phyloP scores from a whole-genome alignment of 768 basidiomycete genomes.

The Boletus pseudo-olivaceus region DNA sequence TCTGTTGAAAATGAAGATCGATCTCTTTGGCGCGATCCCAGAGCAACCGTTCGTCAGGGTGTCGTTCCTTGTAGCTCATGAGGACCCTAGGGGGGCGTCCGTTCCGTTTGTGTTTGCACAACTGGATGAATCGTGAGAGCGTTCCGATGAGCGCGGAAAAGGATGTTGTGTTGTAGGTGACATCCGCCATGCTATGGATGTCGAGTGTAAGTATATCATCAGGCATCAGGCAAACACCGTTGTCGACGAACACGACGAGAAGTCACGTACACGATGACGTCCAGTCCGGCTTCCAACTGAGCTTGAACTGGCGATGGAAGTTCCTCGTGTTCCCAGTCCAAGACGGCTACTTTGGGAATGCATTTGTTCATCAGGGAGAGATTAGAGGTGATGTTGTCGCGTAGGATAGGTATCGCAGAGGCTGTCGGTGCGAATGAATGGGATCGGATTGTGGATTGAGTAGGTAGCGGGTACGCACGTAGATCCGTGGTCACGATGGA shows the following conservation, averaged over 20 bases:
- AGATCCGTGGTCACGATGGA: conserved; percentile 70
- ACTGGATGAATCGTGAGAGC: conserved; percentile 46
- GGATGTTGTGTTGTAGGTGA: conserved; percentile 85
- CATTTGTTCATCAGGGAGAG: conserved; percentile 30
- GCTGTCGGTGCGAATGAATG: conserved; percentile 40
- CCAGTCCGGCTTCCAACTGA: conserved; percentile 40
- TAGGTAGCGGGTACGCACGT: conserved; percentile 40
- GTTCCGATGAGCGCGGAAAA: conserved; percentile 78
- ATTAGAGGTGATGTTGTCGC: conserved; percentile 62
- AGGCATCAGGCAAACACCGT: neutral
- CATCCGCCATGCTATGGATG: conserved; percentile 90
- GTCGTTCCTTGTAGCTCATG: conserved; percentile 86
- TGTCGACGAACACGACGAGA: neutral
- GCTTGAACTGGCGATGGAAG: conserved; percentile 48
- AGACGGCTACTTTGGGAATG: conserved; percentile 34
- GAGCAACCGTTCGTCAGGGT: conserved; percentile 66
- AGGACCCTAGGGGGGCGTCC: conserved; percentile 48
- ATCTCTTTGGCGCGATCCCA: conserved; percentile 59
- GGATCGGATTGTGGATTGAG: neutral
- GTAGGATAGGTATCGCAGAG: conserved; percentile 76
- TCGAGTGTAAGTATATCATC: neutral
- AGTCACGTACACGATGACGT: conserved; percentile 64
- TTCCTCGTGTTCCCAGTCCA: conserved; percentile 75
- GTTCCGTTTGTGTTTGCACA: conserved; percentile 3
- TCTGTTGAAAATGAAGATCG: conserved; percentile 53